Base-by-base conservation (phyloP, 169 alveolate species). In the Plasmodium berghei region DNA sequence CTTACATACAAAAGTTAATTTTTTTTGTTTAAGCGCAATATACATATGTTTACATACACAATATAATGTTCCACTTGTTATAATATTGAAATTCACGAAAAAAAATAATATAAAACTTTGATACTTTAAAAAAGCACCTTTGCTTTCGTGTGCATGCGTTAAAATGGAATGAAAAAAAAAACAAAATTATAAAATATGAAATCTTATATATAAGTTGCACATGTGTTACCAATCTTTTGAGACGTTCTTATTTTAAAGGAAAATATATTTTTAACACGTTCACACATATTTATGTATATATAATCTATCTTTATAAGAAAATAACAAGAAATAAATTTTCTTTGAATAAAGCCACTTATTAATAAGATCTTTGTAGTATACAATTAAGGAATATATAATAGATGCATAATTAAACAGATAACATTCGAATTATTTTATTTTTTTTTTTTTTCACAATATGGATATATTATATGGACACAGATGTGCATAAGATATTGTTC, bases 141-240 rank as follows among this genome's bases (percentile, higher is more conserved):
- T 69, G 59, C 40, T 69, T 69, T 69, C 77, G 77, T 69, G 77
- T 69, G 77, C 77, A 69, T 69, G 77, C 46, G 62, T 69, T 69
- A 69, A 69, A 69, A 24, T 34, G 42, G 5, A 4, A 34, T 34
- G 42, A 8, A 69, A 69, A 69, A 69, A 67, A 69, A 69, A 9
- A 52, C 46, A 46, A 46, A 46, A 48, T 67, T n/a, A 63, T 34
- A 10, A 16, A 34, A 64, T 26, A 28, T 64, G 49, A 69, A 49
- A 69, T 52, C 24, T 48, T 20, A 69, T n/a, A 12, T 18, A 22
- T 20, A 69, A 24, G 77, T 69, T 69, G 63, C 63, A 69, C 77
- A 48, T 69, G 63, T 24, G 62, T n/a, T 62, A 69, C 52, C 77
- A 69, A 46, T 69, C 34, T 69, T 69, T 69, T 69, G 49, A 69